Evolutionary conservation across 2,329 filamentous ascomycete species (phyloP).

Genomic region (Epicoccum nigrum): DNA sequence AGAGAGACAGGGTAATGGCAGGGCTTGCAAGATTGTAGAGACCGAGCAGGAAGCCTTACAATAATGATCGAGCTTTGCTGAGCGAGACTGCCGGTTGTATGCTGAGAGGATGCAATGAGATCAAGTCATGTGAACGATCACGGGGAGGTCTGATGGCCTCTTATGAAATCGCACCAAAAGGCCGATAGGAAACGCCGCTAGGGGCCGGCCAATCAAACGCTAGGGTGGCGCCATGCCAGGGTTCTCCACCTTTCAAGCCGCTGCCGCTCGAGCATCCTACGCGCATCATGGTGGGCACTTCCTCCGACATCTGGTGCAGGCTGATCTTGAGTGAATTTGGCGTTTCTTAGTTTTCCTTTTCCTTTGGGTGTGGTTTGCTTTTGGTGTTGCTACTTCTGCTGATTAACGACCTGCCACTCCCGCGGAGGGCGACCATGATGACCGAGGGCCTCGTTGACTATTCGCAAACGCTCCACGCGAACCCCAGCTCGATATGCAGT

Average conservation of each 20-base stretch:
- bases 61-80: slow-evolving; percentile 8
- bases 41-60: slow-evolving; percentile 5
- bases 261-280: slow-evolving; percentile 14
- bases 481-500: slow-evolving; percentile 5
- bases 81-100: slow-evolving; percentile 5
- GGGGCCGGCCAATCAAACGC: slow-evolving; percentile 8
- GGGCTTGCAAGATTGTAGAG: neutral
- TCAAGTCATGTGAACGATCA: slow-evolving; percentile 17
- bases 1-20: neutral
- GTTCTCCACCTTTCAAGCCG: slow-evolving; percentile 13
- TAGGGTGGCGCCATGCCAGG: slow-evolving; percentile 11
- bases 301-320: neutral
- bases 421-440: neutral
- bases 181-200: slow-evolving; percentile 16
- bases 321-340: neutral
- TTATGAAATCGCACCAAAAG: slow-evolving; percentile 19
- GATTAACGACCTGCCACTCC: neutral
- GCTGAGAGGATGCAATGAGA: slow-evolving; percentile 9
- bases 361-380: neutral
- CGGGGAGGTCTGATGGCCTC: slow-evolving; percentile 18
- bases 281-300: neutral
- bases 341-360: neutral
- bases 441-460: neutral
- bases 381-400: too few species aligned
- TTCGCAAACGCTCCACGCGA: slow-evolving; percentile 7